Evolutionary conservation across 1,284 basidiomycete genomes (phyloP).

Genomic region (Pseudozyma sp.): DNA sequence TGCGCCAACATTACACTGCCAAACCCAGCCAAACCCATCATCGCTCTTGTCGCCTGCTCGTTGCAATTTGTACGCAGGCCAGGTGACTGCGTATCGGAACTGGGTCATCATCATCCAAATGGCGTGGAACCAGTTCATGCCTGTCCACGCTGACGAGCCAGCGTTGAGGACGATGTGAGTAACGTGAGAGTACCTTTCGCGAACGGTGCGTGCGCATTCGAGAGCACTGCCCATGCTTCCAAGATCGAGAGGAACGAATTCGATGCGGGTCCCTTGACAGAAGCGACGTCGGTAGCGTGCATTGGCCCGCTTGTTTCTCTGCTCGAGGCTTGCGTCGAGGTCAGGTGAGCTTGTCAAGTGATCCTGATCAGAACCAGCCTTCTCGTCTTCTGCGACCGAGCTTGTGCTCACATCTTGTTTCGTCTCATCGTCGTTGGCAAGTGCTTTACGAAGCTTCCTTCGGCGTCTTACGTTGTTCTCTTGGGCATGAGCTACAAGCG

Average conservation of each 20-base stretch:
- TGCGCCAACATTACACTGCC: constrained; percentile 67
- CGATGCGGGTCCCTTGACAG: constrained; percentile 62
- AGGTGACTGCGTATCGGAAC: constrained; percentile 66
- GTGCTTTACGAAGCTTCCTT: constrained; percentile 46
- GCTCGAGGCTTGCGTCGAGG: constrained; percentile 37
- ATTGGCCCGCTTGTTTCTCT: constrained; percentile 55
- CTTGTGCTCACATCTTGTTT: constrained; percentile 8
- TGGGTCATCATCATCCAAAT: constrained; percentile 62
- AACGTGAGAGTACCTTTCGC: constrained; percentile 60
- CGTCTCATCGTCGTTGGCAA: constrained; percentile 32
- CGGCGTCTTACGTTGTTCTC: constrained; percentile 45
- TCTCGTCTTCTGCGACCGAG: constrained; percentile 12
- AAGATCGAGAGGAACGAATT: constrained; percentile 66
- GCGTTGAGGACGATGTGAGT: constrained; percentile 69
- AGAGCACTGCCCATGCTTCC: constrained; percentile 65
- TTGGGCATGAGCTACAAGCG: constrained; percentile 47
- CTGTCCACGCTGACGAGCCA: constrained; percentile 64
- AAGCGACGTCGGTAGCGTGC: constrained; percentile 61
- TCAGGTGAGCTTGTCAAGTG: constrained; percentile 24
- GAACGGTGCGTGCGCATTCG: constrained; percentile 58
- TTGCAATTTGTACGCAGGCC: constrained; percentile 66
- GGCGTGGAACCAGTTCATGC: constrained; percentile 64
- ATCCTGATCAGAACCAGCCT: constrained; percentile 1
- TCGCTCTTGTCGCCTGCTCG: constrained; percentile 63
- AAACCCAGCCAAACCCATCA: constrained; percentile 68